Conservation (phyloP, 495 filamentous ascomycete genomes). For the Aspergillus asperescens region DNA sequence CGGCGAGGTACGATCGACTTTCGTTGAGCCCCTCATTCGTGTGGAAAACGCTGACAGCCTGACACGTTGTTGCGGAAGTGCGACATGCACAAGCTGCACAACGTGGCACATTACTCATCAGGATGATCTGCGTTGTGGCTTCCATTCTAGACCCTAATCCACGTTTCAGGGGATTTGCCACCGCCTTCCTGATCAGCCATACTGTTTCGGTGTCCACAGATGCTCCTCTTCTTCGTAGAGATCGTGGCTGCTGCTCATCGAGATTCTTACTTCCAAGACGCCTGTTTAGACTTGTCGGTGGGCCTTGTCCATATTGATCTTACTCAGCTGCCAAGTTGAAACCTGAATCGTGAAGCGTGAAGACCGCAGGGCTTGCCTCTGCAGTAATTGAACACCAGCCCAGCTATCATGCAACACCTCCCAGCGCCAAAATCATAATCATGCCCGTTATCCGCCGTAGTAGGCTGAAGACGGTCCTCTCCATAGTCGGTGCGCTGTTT, state of each 20-base stretch:
- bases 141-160: neutral
- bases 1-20: too few species aligned
- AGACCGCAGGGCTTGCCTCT: too few species aligned
- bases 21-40: too few species aligned
- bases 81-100: too few species aligned
- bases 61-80: too few species aligned
- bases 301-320: neutral
- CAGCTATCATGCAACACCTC: neutral
- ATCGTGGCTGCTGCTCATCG: neutral
- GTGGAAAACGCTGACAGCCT: too few species aligned
- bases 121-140: neutral
- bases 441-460: conserved; percentile 33
- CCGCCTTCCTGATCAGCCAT: conserved; percentile 12
- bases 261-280: neutral
- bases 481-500: conserved; percentile 24
- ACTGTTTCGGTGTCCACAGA: too few species aligned
- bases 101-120: neutral
- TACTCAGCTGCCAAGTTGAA: neutral
- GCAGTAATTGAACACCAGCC: too few species aligned
- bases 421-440: neutral
- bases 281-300: neutral
- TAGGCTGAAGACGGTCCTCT: conserved; percentile 29
- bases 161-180: conserved; percentile 13
- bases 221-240: too few species aligned
- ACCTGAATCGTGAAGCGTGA: too few species aligned